Evolutionary conservation across 805 yeast genomes (phyloP), one percentile per base, ranked within the genome.

Genomic region (Wickerhamiella hasegawae): DNA sequence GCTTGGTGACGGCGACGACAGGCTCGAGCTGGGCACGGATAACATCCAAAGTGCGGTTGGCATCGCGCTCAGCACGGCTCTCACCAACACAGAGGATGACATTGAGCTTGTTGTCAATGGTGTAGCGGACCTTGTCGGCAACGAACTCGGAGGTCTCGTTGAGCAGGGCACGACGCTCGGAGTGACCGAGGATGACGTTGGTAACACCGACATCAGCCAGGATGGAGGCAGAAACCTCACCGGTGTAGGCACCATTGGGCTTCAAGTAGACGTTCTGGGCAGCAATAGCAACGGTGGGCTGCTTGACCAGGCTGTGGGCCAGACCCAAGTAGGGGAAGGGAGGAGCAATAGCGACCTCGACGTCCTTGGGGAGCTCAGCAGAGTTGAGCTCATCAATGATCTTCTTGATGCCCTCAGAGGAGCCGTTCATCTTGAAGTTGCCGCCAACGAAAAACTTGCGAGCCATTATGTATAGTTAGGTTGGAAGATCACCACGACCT

Each of bases 31-130:
- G 97, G 68, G 80, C 75, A 59, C 78, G 71, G 62, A 81, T 76
- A 44, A 90, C 93, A 20, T 73, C 71, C 52, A 87, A 70, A 53
- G 98, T 87, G 62, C 72, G 58, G 57, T 80, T 83, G 35, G 84
- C 71, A 65, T 87, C 73, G 69, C 92, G 83, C 71, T 90, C 94
- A 59, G 85, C 96, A 53, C 77, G 66, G 51, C 94, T 80, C 72
- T 90, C 98, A 64, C 98, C 98, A 52, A 87, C 82, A 71, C 98
- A 92, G 57, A 85, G 71, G 60, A 90, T 87, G 43, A 90, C 98
- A 52, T 75, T 71, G 42, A 87, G 63, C 51, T 95, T 96, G 51
- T 71, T 66, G 52, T 81, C 95, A 51, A 90, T 65, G 46, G 97
- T 96, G 53, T 78, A 84, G 66, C 80, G 80, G 60, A 92, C 78